These are phyloP conservation scores for Mycena galopus DNA, from an alignment of 768 basidiomycete species.

Conservation along the genomic window DNA sequence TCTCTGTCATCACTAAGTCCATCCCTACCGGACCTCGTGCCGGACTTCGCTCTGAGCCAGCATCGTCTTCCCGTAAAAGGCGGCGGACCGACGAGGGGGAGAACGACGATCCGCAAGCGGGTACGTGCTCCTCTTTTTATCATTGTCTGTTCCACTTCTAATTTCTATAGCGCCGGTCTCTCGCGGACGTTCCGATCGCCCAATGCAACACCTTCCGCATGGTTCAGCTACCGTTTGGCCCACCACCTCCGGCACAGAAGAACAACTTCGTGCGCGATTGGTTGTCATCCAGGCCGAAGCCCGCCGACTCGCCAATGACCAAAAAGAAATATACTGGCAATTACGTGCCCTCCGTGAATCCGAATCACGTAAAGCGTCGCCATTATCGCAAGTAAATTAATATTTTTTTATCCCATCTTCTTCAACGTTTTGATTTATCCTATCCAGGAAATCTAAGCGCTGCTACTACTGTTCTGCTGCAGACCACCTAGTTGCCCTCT, in stretches of 20 bases:
- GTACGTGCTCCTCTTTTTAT: too few species aligned
- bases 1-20: neutral
- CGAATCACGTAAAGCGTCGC: too few species aligned
- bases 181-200: neutral
- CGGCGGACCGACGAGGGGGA: too few species aligned
- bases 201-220: neutral
- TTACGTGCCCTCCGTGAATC: neutral
- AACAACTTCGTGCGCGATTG: neutral
- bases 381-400: too few species aligned
- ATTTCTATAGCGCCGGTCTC: too few species aligned
- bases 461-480: too few species aligned
- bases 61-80: neutral
- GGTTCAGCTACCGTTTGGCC: neutral
- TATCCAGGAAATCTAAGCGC: too few species aligned
- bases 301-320: neutral
- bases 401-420: neutral
- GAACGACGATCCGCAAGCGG: too few species aligned
- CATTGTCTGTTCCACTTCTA: too few species aligned
- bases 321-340: neutral
- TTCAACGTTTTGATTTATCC: too few species aligned
- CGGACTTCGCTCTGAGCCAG: neutral
- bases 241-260: neutral
- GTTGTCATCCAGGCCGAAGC: neutral
- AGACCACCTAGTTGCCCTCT: too few species aligned
- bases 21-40: slow-evolving; percentile 13